Base-by-base conservation (phyloP, 2,329 filamentous ascomycete species). In the Metarhizium guizhouense region DNA sequence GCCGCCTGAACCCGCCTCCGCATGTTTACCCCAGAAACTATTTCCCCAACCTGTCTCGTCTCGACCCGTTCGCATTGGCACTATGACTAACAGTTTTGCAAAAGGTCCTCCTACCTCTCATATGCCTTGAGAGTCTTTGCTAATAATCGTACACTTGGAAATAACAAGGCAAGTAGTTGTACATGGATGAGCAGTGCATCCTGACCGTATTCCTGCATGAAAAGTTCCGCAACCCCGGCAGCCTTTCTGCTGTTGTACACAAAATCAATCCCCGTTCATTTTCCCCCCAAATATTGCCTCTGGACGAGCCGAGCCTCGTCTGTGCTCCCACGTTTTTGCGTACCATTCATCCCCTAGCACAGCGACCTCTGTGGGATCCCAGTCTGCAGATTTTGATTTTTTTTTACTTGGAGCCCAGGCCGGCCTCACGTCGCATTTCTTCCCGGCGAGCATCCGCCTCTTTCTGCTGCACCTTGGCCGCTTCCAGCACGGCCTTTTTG, bases 371-470 rank as follows among this genome's bases (percentile, higher is more conserved):
- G 25, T 25, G 25, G 25, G 25, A 25, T 25, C 25, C 34, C 34
- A 13, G 6, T 36, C 34, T 36, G 34, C 34, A 40, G 14, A 11
- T 40, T 13, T 34, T 10, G 32, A 7, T 34, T 16, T 6, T 13
- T 6, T 13, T 13, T 63, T 57, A 70, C 58, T 71, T 71, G 11
- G 68, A 61, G n/a, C 65, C 64, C 43, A 80, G 61, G 1, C 77
- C 77, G 40, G 72, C 74, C 63, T 76, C 76, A 60, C 68, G 74
- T 59, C 76, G 73, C 74, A 80, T 74, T 54, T 77, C 74, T 57
- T 79, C 76, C 59, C 73, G 69, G 58, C 71, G 71, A 34, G 71
- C 65, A 56, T 74, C 72, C 5, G 73, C 70, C 59, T 79, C 75
- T 20, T 71, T 67, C 36, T 71, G 70, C 36, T 68, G 66, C 54